These are phyloP conservation scores for Ophiosphaerella korrae DNA, from an alignment of 2,329 filamentous ascomycete species.

Conservation along the genomic window DNA sequence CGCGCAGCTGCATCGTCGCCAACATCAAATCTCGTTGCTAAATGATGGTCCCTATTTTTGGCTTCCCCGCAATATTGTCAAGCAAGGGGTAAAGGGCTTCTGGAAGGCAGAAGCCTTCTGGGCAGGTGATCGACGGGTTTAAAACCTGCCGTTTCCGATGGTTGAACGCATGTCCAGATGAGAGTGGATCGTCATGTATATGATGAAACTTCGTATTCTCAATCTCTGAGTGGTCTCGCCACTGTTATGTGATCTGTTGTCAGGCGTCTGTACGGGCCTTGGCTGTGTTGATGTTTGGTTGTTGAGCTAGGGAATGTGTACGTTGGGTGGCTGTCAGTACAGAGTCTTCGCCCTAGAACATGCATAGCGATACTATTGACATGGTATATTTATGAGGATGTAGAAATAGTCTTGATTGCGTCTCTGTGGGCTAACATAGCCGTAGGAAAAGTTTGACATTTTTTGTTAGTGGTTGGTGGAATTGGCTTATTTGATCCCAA, in stretches of 20 bases:
- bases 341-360: too few relatives aligned
- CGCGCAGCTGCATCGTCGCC: neutral
- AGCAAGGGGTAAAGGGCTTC: constrained; percentile 7
- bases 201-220: constrained; percentile 4
- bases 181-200: constrained; percentile 4
- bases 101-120: constrained; percentile 9
- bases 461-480: too few relatives aligned
- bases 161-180: neutral
- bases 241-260: neutral
- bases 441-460: too few relatives aligned
- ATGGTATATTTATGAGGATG: too few relatives aligned
- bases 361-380: too few relatives aligned
- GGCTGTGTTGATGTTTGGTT: neutral
- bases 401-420: too few relatives aligned
- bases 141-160: neutral
- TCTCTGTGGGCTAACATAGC: too few relatives aligned
- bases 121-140: constrained; percentile 8
- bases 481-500: too few relatives aligned
- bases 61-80: constrained; percentile 16
- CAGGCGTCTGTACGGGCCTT: neutral
- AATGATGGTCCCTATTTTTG: constrained; percentile 10
- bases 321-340: neutral
- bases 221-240: constrained; percentile 3
- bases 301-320: neutral
- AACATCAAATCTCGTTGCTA: constrained; percentile 2